Base-by-base conservation (phyloP, 2,329 filamentous ascomycete species). In the Pseudogymnoascus sp. region DNA sequence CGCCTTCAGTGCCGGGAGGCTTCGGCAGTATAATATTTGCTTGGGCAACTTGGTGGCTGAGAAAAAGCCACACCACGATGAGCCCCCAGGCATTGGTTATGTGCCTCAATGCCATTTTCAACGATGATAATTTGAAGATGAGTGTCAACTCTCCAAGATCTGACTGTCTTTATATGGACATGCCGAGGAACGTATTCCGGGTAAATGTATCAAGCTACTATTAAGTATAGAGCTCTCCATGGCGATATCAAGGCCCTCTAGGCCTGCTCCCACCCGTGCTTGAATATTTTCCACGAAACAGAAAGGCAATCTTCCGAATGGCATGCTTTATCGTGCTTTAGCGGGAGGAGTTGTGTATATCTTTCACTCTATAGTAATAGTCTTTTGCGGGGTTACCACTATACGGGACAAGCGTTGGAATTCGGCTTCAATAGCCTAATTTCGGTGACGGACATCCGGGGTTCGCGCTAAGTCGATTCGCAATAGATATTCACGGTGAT, bases 271-370 rank as follows among this genome's bases (percentile, higher is more conserved):
- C 33, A 55, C 9, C 4, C 14, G 7, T 55, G 25, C n/a, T 19
- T 11, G 7, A 9, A 55, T 55, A 55, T 55, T 55, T 55, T 55
- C 45, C 45, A 55, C 45, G 28, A 55, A 55, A 55, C 45, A 55
- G 45, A 55, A 55, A 55, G 45, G 28, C n/a, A 4, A 33, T 33
- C 25, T 55, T 33, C 9, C 0, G 16, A 55, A 33, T 33, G 12
- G 8, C 25, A 55, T 52, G 45, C 45, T 52, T 16, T 30, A 52
- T 52, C 14, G n/a, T 52, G 30, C 25, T 30, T 33, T 55, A 55
- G 45, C n/a, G 45, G 4, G 45, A 55, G 45, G 25, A 55, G 45
- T 33, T 55, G n/a, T 19, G 23, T 33, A n/a, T 55, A 55, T 55
- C 45, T 55, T 55, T 19, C 28, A 55, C 45, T 33, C 14, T 55